Conservation (phyloP, 164 flowering plant genomes). For the Amborella trichopoda region DNA sequence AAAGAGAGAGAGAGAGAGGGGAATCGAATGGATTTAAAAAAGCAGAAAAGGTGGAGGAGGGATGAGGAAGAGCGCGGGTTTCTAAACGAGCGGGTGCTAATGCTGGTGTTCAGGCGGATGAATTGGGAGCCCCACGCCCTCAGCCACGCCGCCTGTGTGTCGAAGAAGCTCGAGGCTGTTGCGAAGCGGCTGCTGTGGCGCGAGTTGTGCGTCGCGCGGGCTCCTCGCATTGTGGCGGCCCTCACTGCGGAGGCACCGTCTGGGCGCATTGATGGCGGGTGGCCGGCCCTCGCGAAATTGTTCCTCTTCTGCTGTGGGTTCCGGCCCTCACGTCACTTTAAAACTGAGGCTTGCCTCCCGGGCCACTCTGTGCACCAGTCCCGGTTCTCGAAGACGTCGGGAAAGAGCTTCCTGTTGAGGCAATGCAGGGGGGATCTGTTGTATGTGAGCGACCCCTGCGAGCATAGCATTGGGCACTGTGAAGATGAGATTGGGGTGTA, state of each 20-base stretch:
- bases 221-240: slow-evolving; percentile 43
- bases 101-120: slow-evolving; percentile 39
- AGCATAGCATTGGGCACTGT: slow-evolving; percentile 36
- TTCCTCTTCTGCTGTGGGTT: slow-evolving; percentile 75
- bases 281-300: slow-evolving; percentile 73
- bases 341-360: slow-evolving; percentile 18
- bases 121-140: slow-evolving; percentile 59
- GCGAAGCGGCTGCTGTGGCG: slow-evolving; percentile 70
- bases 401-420: slow-evolving; percentile 57
- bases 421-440: slow-evolving; percentile 49
- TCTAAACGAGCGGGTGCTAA: slow-evolving; percentile 46
- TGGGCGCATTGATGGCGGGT: slow-evolving; percentile 43
- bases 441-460: slow-evolving; percentile 84
- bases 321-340: slow-evolving; percentile 34
- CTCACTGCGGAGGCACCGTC: slow-evolving; percentile 23
- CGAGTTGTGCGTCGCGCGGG: slow-evolving; percentile 49
- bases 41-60: too few relatives aligned
- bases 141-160: slow-evolving; percentile 46
- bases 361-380: slow-evolving; percentile 46
- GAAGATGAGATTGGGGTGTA: slow-evolving; percentile 62
- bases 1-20: too few relatives aligned
- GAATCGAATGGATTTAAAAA: too few relatives aligned
- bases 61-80: slow-evolving; percentile 31
- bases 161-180: slow-evolving; percentile 52
- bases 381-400: slow-evolving; percentile 88